Conservation (phyloP, 306 rosid species). For the Ochetophila trinervis region DNA sequence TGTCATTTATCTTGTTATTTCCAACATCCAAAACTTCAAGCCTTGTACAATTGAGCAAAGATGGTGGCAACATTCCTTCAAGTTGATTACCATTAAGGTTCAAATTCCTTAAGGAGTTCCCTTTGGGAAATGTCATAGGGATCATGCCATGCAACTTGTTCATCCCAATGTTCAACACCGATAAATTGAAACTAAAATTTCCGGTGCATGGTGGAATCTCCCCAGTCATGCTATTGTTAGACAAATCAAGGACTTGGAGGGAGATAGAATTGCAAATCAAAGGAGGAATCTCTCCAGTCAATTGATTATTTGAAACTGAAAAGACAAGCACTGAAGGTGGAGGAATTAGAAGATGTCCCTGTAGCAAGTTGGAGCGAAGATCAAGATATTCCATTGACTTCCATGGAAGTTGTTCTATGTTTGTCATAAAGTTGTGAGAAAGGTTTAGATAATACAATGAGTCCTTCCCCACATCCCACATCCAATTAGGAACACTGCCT, state of each 20-base stretch:
- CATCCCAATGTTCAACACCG: conserved; percentile 13
- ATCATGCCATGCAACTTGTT: conserved; percentile 31
- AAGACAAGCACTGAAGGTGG: background rate
- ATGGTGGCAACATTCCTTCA: background rate
- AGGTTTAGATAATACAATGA: background rate
- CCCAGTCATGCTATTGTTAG: conserved; percentile 14
- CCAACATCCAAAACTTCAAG: conserved; percentile 10
- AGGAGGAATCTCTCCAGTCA: conserved; percentile 17
- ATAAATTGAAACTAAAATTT: conserved; percentile 4
- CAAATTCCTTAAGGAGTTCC: conserved; percentile 7
- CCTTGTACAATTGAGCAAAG: background rate
- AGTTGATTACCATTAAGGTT: conserved; percentile 24
- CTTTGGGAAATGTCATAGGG: background rate
- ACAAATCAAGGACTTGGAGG: background rate
- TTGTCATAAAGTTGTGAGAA: background rate
- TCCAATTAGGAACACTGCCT: background rate
- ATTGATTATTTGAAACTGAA: conserved; percentile 26
- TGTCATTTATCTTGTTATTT: background rate
- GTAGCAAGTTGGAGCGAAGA: conserved; percentile 29
- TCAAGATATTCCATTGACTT: background rate
- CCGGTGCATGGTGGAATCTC: conserved; percentile 24
- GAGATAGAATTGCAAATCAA: background rate
- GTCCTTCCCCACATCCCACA: background rate
- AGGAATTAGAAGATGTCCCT: conserved; percentile 29
- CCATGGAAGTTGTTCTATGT: background rate